A percentile compares a stretch with the other conserved stretches of the same genome.
Conservation (phyloP, 768 basidiomycete species). For the Tricholoma hemisulphureum region DNA sequence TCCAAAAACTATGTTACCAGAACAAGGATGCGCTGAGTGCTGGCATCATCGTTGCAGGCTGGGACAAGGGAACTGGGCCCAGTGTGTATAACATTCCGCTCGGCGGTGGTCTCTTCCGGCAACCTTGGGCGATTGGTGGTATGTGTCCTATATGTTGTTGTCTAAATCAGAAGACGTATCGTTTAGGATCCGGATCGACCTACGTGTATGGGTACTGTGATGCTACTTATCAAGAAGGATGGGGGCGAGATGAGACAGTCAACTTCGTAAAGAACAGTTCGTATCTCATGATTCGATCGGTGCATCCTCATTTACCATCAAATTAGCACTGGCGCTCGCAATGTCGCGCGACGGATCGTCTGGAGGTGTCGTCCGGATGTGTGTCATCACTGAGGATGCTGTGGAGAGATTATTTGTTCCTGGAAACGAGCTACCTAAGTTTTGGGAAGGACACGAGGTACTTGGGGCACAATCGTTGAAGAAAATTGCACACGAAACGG, state of each 20-base stretch:
- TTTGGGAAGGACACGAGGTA: constrained; percentile 86
- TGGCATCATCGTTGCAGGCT: constrained; percentile 97
- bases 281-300: constrained; percentile 30
- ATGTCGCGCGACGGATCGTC: constrained; percentile 99
- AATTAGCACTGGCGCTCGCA: constrained; percentile 82
- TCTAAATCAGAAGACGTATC: constrained; percentile 6
- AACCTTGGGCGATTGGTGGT: constrained; percentile 99
- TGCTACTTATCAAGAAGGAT: constrained; percentile 93
- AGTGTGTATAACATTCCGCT: constrained; percentile 97
- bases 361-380: constrained; percentile 96
- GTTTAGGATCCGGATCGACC: constrained; percentile 85
- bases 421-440: constrained; percentile 82
- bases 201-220: constrained; percentile 99
- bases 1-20: constrained; percentile 87
- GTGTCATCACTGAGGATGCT: constrained; percentile 88
- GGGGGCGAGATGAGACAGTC: constrained; percentile 86
- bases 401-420: constrained; percentile 93
- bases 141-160: constrained; percentile 19
- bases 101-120: constrained; percentile 94
- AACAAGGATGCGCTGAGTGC: constrained; percentile 90
- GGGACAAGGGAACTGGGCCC: constrained; percentile 89
- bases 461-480: constrained; percentile 38
- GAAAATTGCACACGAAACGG: constrained; percentile 33
- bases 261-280: constrained; percentile 95
- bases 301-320: not conserved